Conservation (phyloP, 2,329 filamentous ascomycete genomes). For the Verticillium nonalfalfae region DNA sequence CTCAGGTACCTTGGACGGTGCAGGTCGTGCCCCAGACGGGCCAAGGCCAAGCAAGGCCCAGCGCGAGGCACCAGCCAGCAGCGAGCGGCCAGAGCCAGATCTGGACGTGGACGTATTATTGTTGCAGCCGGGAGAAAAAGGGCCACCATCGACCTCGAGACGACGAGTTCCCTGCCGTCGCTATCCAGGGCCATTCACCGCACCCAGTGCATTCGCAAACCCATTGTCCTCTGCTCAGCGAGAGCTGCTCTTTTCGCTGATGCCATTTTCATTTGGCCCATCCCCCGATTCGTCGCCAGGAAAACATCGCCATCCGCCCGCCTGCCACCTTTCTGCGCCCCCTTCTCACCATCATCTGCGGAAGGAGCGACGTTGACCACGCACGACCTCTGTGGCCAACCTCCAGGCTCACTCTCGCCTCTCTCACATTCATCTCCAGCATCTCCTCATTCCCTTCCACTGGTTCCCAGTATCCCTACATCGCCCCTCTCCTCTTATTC, state of each 20-base stretch:
- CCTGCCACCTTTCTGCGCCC: not conserved
- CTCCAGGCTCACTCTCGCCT: not conserved
- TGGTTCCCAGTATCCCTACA: not conserved
- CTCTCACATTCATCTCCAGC: not conserved
- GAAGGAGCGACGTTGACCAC: not conserved
- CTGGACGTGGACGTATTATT: not conserved
- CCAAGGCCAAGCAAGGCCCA: too few species aligned
- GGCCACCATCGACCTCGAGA: not conserved
- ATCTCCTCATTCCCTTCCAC: not conserved
- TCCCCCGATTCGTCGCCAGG: not conserved
- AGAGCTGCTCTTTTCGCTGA: not conserved
- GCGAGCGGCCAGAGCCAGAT: not conserved
- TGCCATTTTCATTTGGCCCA: not conserved
- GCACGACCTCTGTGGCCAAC: not conserved
- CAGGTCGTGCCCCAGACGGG: not conserved
- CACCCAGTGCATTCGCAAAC: not conserved
- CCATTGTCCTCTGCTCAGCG: not conserved
- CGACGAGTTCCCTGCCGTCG: not conserved
- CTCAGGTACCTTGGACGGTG: too few species aligned
- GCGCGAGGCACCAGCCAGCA: not conserved
- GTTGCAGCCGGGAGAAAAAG: slow-evolving; percentile 1
- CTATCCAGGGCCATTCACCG: not conserved
- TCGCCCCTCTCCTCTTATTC: not conserved
- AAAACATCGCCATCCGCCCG: not conserved
- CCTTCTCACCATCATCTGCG: not conserved